Evolutionary conservation across 176 grass and related monocot genomes (phyloP).

Genomic region (Bonia amplexicaulis): DNA sequence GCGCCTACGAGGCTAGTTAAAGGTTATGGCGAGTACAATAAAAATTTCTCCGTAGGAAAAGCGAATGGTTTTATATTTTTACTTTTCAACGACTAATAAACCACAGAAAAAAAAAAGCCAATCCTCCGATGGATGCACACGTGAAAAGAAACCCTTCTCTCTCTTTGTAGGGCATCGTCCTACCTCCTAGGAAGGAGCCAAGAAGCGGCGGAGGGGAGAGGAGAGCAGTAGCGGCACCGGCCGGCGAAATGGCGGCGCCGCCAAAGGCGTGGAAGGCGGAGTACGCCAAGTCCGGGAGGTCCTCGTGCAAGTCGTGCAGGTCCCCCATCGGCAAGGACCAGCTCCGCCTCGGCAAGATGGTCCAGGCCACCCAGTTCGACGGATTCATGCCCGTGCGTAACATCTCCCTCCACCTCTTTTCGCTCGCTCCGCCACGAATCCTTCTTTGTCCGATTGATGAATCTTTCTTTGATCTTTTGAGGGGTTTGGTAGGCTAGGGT

Average conservation of each 20-base stretch:
- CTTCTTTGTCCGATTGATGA: not conserved
- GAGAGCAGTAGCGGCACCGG: not conserved
- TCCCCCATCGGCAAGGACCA: conserved; percentile 74
- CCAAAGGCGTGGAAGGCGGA: conserved; percentile 83
- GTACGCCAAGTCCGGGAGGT: conserved; percentile 89
- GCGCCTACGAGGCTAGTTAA: too few species aligned
- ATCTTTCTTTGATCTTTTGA: not conserved
- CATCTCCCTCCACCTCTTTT: not conserved
- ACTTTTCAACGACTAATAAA: too few species aligned
- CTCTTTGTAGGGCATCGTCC: too few species aligned
- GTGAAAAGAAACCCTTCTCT: too few species aligned
- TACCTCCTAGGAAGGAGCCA: not conserved
- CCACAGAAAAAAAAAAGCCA: too few species aligned
- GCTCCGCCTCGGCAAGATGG: conserved; percentile 91
- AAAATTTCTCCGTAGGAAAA: too few species aligned
- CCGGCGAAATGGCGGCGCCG: conserved; percentile 55
- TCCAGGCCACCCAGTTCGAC: conserved; percentile 83
- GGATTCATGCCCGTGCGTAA: conserved; percentile 85
- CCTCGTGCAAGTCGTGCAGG: conserved; percentile 90
- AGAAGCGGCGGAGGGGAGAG: not conserved
- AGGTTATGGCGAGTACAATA: too few species aligned
- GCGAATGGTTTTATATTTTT: too few species aligned
- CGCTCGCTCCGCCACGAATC: not conserved
- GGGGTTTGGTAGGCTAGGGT: conserved; percentile 22
- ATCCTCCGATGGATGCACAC: too few species aligned